Conservation (phyloP, 768 basidiomycete genomes). For the Boletus rubropictus region DNA sequence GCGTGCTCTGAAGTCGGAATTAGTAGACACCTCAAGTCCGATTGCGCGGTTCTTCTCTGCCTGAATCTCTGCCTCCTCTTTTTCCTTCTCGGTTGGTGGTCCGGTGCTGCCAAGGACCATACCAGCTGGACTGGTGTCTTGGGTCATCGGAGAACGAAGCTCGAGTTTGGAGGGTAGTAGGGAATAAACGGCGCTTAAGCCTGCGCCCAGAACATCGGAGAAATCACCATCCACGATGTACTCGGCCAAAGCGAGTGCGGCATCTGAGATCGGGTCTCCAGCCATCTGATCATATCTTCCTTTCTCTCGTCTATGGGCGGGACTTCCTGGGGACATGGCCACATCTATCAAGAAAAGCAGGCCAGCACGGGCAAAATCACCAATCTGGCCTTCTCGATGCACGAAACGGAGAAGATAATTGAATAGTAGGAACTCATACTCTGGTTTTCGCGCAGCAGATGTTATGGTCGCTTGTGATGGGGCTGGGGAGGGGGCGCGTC, state of each 20-base stretch:
- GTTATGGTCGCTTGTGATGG: slow-evolving; percentile 56
- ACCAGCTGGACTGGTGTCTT: slow-evolving; percentile 38
- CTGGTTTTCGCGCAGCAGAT: slow-evolving; percentile 59
- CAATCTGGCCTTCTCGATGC: slow-evolving; percentile 89
- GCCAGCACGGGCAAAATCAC: slow-evolving; percentile 89
- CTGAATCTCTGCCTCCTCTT: slow-evolving; percentile 47
- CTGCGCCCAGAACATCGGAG: slow-evolving; percentile 93
- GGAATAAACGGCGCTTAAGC: slow-evolving; percentile 89
- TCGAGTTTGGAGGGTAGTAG: slow-evolving; percentile 82
- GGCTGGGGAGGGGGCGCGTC: slow-evolving; percentile 48
- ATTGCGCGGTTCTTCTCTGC: slow-evolving; percentile 49
- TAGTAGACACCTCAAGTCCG: slow-evolving; percentile 74
- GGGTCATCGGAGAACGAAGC: slow-evolving; percentile 44
- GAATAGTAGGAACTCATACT: slow-evolving; percentile 94
- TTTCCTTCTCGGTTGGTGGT: slow-evolving; percentile 49
- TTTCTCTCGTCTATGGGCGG: slow-evolving; percentile 38
- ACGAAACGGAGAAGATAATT: slow-evolving; percentile 93
- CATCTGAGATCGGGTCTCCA: slow-evolving; percentile 73
- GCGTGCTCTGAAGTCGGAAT: slow-evolving; percentile 67
- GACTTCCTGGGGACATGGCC: slow-evolving; percentile 78
- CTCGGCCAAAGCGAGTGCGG: slow-evolving; percentile 82
- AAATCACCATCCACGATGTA: slow-evolving; percentile 97
- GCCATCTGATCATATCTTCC: slow-evolving; percentile 11
- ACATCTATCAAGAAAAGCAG: slow-evolving; percentile 93
- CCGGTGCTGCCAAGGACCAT: slow-evolving; percentile 72